phyloP scores from a whole-genome alignment of 2,329 filamentous ascomycete genomes.

The Leptodontidium sp. region DNA sequence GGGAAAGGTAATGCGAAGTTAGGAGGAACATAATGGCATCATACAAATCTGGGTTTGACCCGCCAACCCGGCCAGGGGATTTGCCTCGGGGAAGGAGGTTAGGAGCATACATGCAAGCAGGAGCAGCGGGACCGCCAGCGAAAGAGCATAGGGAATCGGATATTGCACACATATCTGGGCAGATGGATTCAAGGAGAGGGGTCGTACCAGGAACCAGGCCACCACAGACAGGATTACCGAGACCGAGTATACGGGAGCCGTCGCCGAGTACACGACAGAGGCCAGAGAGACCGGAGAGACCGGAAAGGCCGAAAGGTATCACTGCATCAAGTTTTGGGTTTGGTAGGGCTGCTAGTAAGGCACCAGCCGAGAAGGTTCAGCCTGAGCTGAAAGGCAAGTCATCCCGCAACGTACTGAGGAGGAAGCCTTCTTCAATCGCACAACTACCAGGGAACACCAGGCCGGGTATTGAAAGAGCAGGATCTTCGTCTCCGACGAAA shows the following conservation, averaged over 20 bases:
- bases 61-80: slow-evolving; percentile 52
- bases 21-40: slow-evolving; percentile 53
- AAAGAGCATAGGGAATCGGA: slow-evolving; percentile 49
- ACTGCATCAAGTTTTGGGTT: slow-evolving; percentile 40
- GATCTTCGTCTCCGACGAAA: slow-evolving; percentile 36
- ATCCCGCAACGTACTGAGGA: slow-evolving; percentile 56
- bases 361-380: slow-evolving; percentile 21
- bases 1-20: slow-evolving; percentile 36
- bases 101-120: slow-evolving; percentile 37
- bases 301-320: slow-evolving; percentile 32
- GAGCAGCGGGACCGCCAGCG: slow-evolving; percentile 27
- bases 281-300: slow-evolving; percentile 33
- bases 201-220: slow-evolving; percentile 28
- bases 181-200: slow-evolving; percentile 35
- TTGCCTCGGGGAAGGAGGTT: slow-evolving; percentile 46
- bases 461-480: slow-evolving; percentile 39
- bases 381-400: slow-evolving; percentile 42
- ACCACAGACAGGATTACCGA: slow-evolving; percentile 38
- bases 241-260: slow-evolving; percentile 37
- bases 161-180: slow-evolving; percentile 50
- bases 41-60: slow-evolving; percentile 51
- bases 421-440: slow-evolving; percentile 58
- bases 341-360: slow-evolving; percentile 33
- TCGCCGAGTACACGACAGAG: slow-evolving; percentile 33
- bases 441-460: slow-evolving; percentile 46